Percentiles rank a stretch among this genome's conserved stretches.
phyloP scores from a whole-genome alignment of 1,284 basidiomycete genomes.

The Leccinum pseudoinsigne region DNA sequence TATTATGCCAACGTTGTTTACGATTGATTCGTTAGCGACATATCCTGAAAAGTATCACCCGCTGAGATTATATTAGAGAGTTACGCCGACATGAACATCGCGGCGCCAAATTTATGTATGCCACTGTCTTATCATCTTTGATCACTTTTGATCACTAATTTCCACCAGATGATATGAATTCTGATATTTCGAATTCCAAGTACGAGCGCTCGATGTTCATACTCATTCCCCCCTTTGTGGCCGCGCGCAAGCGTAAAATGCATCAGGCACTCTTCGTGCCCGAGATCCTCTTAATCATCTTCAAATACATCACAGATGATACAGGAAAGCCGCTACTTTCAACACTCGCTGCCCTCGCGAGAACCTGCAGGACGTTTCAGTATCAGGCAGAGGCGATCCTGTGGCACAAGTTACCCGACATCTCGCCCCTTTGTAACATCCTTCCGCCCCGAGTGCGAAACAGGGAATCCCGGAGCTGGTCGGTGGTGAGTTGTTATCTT shows the following conservation, averaged over 20 bases:
- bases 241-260: conserved; percentile 9
- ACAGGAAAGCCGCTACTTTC: conserved; percentile 15
- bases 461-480: conserved; percentile 19
- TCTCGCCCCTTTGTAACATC: conserved; percentile 17
- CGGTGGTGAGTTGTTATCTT: conserved; percentile 17
- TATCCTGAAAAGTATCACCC: not conserved
- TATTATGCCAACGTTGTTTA: not conserved
- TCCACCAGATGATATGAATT: not conserved
- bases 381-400: conserved; percentile 19
- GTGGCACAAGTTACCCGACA: conserved; percentile 16
- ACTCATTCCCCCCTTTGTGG: conserved; percentile 9
- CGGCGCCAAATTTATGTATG: not conserved
- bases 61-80: not conserved
- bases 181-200: not conserved
- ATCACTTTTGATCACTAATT: not conserved
- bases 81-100: not conserved
- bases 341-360: conserved; percentile 24
- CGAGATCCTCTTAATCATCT: conserved; percentile 25
- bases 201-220: not conserved
- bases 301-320: conserved; percentile 20
- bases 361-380: conserved; percentile 24
- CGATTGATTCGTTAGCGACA: not conserved
- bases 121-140: not conserved
- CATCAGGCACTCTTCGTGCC: conserved; percentile 22
- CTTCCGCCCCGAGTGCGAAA: conserved; percentile 21